Conservation (phyloP, 306 rosid genomes). For the Medicago ruthenica region DNA sequence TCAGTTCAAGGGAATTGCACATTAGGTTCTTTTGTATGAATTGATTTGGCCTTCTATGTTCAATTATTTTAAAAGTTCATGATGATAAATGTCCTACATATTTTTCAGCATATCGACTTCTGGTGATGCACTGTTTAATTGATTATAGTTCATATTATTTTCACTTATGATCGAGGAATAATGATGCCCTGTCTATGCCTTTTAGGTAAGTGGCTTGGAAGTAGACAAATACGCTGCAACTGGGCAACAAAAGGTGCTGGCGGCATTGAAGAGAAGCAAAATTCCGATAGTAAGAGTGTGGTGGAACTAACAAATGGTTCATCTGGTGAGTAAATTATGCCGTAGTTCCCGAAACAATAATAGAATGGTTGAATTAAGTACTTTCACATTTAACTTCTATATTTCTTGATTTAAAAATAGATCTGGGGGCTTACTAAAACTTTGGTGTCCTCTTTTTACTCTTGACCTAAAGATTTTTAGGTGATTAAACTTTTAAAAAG, state of each 20-base stretch:
- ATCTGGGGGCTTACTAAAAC: not conserved
- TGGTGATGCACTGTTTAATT: not conserved
- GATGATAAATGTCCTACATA: not conserved
- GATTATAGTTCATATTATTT: not conserved
- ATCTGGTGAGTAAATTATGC: conserved; percentile 65
- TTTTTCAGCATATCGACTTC: not conserved
- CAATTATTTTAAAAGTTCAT: not conserved
- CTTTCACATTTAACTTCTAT: conserved; percentile 4
- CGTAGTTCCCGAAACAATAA: conserved; percentile 17
- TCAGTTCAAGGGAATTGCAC: conserved; percentile 15
- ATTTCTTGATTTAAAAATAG: conserved; percentile 15
- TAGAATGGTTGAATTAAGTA: conserved; percentile 7
- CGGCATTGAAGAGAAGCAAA: conserved; percentile 79
- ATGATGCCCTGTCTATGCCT: conserved; percentile 14
- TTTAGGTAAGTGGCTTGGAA: conserved; percentile 97
- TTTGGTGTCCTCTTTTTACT: conserved; percentile 1
- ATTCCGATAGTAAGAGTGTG: conserved; percentile 77
- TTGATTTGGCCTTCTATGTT: not conserved
- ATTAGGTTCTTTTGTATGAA: conserved; percentile 1
- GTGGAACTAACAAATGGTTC: conserved; percentile 91
- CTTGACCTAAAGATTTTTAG: conserved; percentile 18
- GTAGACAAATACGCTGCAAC: conserved; percentile 95
- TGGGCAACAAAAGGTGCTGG: conserved; percentile 99
- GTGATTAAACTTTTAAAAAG: conserved; percentile 17
- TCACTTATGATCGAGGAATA: conserved; percentile 5